phyloP scores from a whole-genome alignment of 805 yeast genomes.

The Ogataea degrootiae region DNA sequence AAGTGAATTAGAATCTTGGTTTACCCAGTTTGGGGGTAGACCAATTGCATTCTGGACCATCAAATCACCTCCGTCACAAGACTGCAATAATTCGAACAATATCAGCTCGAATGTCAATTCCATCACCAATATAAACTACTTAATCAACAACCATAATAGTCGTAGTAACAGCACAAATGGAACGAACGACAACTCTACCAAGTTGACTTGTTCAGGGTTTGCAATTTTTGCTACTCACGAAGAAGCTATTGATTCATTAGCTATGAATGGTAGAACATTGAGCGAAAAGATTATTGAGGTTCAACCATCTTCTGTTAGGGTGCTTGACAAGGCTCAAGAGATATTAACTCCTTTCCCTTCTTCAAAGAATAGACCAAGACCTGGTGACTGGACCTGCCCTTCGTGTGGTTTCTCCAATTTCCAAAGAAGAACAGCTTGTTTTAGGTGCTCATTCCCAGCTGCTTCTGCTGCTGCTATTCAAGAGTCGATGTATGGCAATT shows the following conservation, averaged over 20 bases:
- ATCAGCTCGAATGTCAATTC: constrained; percentile 1
- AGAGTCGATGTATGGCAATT: constrained; percentile 44
- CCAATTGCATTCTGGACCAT: constrained; percentile 90
- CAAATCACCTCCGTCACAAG: constrained; percentile 42
- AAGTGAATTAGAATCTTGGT: constrained; percentile 87
- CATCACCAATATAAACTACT: constrained; percentile 2
- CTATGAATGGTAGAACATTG: constrained; percentile 70
- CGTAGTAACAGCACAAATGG: constrained; percentile 12
- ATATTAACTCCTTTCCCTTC: constrained; percentile 80
- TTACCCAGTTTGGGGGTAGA: constrained; percentile 77
- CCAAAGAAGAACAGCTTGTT: constrained; percentile 90
- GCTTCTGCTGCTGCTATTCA: constrained; percentile 66
- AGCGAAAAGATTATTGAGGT: constrained; percentile 77
- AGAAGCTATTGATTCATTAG: constrained; percentile 74
- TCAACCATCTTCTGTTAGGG: constrained; percentile 76
- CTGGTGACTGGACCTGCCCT: constrained; percentile 98
- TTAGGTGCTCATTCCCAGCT: constrained; percentile 87
- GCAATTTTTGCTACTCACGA: constrained; percentile 82
- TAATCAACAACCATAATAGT: constrained; percentile 7
- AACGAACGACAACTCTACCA: constrained; percentile 31
- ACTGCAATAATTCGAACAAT: not conserved
- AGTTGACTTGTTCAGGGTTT: constrained; percentile 65
- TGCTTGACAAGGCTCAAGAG: constrained; percentile 78
- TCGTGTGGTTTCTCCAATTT: constrained; percentile 93
- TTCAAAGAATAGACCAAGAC: constrained; percentile 82